Evolutionary conservation across 2,329 filamentous ascomycete species (phyloP), one percentile per base, ranked within the genome.

Genomic region (Alternaria metachromatica): DNA sequence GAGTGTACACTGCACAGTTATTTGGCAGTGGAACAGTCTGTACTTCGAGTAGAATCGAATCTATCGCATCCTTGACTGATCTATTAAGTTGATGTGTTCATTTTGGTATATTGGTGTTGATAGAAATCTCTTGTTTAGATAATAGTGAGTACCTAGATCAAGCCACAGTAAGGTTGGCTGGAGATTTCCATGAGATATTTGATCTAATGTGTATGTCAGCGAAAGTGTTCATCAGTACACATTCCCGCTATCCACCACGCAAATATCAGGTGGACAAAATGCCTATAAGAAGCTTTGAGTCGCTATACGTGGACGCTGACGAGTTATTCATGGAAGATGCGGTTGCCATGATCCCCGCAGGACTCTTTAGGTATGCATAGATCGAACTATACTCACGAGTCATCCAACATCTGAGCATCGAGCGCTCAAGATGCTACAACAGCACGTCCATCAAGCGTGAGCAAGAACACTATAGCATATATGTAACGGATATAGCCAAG

Each of bases 191-290:
- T 28, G 3, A 11, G 9, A 11, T 3, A 41, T 41, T 18, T 18
- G 6, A 41, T 1, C 0, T 18, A 5, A 1, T 41, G 15, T 10
- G 1, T 41, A 18, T 41, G 9, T 41, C n/a, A 41, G 37, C n/a
- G 8, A 18, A 18, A 41, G 9, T 0, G 1, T 28, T 4, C 10
- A 11, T 28, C 10, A 11, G 9, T 10, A 10, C 10, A 11, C 26
- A 11, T 28, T 10, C 3, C 10, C 9, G 26, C 9, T 28, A 28
- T 28, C 4, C 10, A 28, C 15, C 9, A 41, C 37, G 37, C 37
- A 9, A 41, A 0, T 0, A 6, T 41, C 11, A 1, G 0, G 37
- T 4, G 37, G 37, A 10, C 37, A 41, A 2, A 0, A 41, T 41
- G 0, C 1, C 1, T 1, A n/a, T 18, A 41, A 15, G 1, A 10